Evolutionary conservation across 2,329 filamentous ascomycete genomes (phyloP), one percentile per base, ranked within the genome.

Genomic region (Leptographium wingfieldii): DNA sequence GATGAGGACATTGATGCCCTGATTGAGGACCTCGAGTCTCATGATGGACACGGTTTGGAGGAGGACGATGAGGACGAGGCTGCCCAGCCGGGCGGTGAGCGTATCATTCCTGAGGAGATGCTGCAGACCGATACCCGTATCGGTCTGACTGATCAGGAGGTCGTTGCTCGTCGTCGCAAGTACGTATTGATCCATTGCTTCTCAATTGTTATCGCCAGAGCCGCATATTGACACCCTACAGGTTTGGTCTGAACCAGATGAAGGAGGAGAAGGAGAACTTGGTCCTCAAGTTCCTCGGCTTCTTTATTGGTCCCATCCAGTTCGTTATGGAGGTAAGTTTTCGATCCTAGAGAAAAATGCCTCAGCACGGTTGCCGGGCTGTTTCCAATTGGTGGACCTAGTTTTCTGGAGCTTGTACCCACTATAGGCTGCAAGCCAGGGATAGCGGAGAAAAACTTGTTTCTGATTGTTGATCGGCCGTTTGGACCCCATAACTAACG

Each of bases 231-330:
- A 60, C 61, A 49, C 14, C 5, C 33, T 3, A 3, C 25, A 66
- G 64, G 64, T 66, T 85, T 71, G 90, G 90, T 72, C 78, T 88
- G 70, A 95, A 96, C 72, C 85, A 90, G 72, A 90, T 95, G 88
- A 67, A 88, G 75, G 89, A 95, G 75, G 88, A 92, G 77, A 91
- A 90, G 76, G 87, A 91, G 74, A 95, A 92, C 69, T 69, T 91
- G 61, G 74, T 92, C 63, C 80, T 94, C 69, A 94, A 95, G 78
- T 95, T 95, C 74, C 73, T 84, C 68, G 79, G 81, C 67, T 94
- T 88, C 77, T 95, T 95, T 73, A 78, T 94, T 60, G 91, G 91
- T 66, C 91, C 91, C 29, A 92, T 95, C 66, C 90, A 95, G 72
- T 92, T 92, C 74, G 90, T 95, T 71, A 95, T 95, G 90, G 88